Conservation (phyloP, 2,329 filamentous ascomycete genomes). For the Neofusicoccum ribis region DNA sequence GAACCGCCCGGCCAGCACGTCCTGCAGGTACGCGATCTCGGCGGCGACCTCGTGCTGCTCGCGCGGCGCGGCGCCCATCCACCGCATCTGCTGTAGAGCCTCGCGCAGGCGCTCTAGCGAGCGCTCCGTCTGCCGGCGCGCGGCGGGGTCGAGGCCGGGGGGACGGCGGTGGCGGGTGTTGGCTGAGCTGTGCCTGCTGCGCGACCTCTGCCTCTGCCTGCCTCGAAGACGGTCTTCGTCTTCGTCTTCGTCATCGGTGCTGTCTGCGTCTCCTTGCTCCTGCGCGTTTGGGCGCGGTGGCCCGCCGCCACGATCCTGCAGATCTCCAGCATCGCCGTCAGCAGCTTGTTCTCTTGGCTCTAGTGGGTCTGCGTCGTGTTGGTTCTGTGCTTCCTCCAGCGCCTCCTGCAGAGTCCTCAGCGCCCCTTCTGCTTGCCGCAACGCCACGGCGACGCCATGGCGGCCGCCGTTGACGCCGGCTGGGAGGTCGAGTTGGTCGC, state of each 20-base stretch:
- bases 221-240: too few relatives aligned
- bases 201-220: too few relatives aligned
- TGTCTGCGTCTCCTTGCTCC: not conserved
- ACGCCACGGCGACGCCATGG: too few relatives aligned
- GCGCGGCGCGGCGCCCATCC: not conserved
- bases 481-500: not conserved
- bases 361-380: too few relatives aligned
- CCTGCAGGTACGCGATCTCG: not conserved
- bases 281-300: too few relatives aligned
- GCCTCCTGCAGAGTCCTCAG: not conserved
- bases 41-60: not conserved
- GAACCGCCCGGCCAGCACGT: not conserved
- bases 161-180: too few relatives aligned
- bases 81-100: not conserved
- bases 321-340: too few relatives aligned
- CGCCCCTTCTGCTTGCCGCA: not conserved
- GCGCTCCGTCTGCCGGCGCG: not conserved
- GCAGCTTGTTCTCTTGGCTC: too few relatives aligned
- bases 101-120: not conserved
- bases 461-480: not conserved
- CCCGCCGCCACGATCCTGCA: too few relatives aligned
- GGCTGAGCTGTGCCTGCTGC: too few relatives aligned
- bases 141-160: not conserved
- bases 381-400: not conserved
- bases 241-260: not conserved